Base-by-base conservation (phyloP, 192 early-diverging fungal species). In the Linnemannia zychae region DNA sequence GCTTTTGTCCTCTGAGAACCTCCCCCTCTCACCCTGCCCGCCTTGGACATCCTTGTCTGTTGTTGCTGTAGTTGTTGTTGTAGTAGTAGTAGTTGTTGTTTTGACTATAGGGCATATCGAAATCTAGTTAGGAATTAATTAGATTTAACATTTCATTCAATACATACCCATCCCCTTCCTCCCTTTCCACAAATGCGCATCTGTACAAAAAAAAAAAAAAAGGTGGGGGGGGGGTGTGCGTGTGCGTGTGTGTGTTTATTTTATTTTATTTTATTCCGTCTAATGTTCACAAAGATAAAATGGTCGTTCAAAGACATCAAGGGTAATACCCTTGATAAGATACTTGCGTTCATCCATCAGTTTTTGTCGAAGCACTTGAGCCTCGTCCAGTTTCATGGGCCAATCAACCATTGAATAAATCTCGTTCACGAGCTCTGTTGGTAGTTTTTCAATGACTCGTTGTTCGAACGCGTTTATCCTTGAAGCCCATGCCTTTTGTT, bases 401-500 rank as follows among this genome's bases (percentile, higher is more conserved):
- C 77, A 79, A 24, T 66, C 71, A 28, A 79, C 53, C 52, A 72
- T 24, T 12, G n/a, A 36, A 37, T 79, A 40, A 9, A 79, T 73
- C 34, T 47, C 31, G 1, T 28, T 6, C 31, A 79, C 18, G 4
- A 79, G 40, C 77, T 79, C 77, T 34, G 60, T 53, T 13, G 70
- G 70, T 31, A 72, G 22, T 53, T 65, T 79, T 20, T 75, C 24
- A 6, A 28, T 40, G 1, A 75, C 63, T 5, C 22, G n/a, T 11
- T 57, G 53, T n/a, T 65, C n/a, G 11, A 57, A 57, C 22, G 28
- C 22, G 9, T 0, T 1, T 12, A 9, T 20, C 6, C 20, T 15
- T 53, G 52, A 53, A 44, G 22, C 37, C 79, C 79, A 80, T 28
- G 78, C 89, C 73, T 78, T 76, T 77, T 93, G 91, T 87, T 96